These are phyloP conservation scores for Arthrinium phaeospermum DNA, from an alignment of 2,329 filamentous ascomycete genomes.

Conservation along the genomic window DNA sequence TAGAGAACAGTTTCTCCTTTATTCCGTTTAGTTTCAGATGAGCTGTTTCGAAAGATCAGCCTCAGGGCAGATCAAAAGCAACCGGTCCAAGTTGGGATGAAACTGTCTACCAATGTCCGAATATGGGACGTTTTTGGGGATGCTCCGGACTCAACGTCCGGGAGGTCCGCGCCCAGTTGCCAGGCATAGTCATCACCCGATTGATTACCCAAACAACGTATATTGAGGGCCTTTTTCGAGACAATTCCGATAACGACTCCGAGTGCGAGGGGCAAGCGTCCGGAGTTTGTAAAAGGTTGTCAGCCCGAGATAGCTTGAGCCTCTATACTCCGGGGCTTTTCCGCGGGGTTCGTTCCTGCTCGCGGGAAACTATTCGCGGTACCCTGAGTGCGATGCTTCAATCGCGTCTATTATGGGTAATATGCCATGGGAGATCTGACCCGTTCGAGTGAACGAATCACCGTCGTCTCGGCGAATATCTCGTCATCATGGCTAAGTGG, in stretches of 20 bases:
- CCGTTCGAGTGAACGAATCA: not conserved
- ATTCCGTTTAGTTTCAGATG: constrained; percentile 1
- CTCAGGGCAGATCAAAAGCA: not conserved
- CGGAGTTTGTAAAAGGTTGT: not conserved
- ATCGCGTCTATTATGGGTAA: not conserved
- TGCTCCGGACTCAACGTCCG: constrained; percentile 9
- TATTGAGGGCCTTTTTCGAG: not conserved
- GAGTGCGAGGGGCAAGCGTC: not conserved
- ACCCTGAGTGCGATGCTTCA: not conserved
- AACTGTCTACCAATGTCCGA: not conserved
- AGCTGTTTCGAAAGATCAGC: not conserved
- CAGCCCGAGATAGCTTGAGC: not conserved
- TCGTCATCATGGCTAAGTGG: not conserved
- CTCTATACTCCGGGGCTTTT: not conserved
- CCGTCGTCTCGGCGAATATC: constrained; percentile 2
- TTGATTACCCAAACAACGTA: constrained; percentile 4
- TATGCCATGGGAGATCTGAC: not conserved
- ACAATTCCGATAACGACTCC: not conserved
- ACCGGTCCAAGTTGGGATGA: not conserved
- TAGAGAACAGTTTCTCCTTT: constrained; percentile 8
- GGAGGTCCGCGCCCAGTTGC: not conserved
- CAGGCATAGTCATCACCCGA: not conserved
- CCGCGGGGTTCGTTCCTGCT: not conserved
- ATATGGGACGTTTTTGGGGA: constrained; percentile 8
- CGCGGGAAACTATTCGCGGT: not conserved